These are phyloP conservation scores for Crucihimalaya himalaica DNA, from an alignment of 345 rosid species.

Conservation along the genomic window DNA sequence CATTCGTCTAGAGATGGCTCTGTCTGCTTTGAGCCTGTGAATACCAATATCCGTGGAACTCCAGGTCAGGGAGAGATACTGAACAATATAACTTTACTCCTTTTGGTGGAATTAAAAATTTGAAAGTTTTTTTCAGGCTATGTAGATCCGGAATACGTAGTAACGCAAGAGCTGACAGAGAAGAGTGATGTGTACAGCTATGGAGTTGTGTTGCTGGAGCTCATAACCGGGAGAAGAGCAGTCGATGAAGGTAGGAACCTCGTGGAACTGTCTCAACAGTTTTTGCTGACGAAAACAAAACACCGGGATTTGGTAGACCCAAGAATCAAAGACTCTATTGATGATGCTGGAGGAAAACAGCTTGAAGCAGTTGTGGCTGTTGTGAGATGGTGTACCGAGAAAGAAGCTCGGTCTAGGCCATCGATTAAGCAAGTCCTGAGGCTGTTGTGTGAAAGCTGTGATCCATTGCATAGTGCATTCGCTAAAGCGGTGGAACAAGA, in stretches of 20 bases:
- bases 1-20: conserved; percentile 92
- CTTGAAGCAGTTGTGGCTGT: conserved; percentile 58
- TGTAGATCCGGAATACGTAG: conserved; percentile 87
- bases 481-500: conserved; percentile 59
- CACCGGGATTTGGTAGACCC: conserved; percentile 67
- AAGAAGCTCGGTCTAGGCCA: conserved; percentile 81
- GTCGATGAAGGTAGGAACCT: conserved; percentile 71
- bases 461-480: conserved; percentile 68
- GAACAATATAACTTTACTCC: background rate
- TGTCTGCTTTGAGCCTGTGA: conserved; percentile 81
- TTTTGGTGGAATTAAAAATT: background rate
- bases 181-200: conserved; percentile 90
- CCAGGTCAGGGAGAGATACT: conserved; percentile 64
- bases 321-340: conserved; percentile 52
- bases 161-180: conserved; percentile 85
- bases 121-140: conserved; percentile 55
- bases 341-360: conserved; percentile 49
- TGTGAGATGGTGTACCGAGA: conserved; percentile 87
- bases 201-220: conserved; percentile 82
- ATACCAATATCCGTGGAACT: conserved; percentile 84
- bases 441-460: conserved; percentile 77
- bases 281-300: conserved; percentile 56
- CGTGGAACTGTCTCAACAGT: conserved; percentile 65
- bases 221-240: conserved; percentile 71
- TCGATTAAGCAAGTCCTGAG: conserved; percentile 83